phyloP scores from a whole-genome alignment of 805 yeast species.

The Nakazawaea molendinolei region DNA sequence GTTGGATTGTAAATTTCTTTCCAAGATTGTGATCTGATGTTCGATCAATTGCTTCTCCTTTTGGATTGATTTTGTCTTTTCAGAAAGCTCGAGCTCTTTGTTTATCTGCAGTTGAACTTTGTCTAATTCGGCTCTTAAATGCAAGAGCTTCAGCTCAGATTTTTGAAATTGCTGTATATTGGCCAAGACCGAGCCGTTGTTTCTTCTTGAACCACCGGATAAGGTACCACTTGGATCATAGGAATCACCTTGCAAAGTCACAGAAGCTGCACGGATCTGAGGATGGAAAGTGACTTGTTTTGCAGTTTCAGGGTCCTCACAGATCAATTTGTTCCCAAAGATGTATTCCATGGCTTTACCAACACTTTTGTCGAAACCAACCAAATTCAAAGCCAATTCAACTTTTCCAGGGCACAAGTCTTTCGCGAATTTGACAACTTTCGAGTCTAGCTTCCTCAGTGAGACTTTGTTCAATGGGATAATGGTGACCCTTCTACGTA shows the following conservation, averaged over 20 bases:
- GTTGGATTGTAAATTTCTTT: conserved; percentile 48
- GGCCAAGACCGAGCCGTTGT: conserved; percentile 49
- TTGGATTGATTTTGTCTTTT: conserved; percentile 48
- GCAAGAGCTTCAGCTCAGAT: conserved; percentile 30
- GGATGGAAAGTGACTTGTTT: conserved; percentile 85
- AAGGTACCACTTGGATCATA: conserved; percentile 96
- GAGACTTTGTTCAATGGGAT: conserved; percentile 86
- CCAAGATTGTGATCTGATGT: conserved; percentile 53
- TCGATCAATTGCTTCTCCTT: conserved; percentile 48
- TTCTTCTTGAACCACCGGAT: conserved; percentile 86
- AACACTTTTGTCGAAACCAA: conserved; percentile 68
- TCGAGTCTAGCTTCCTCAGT: conserved; percentile 46
- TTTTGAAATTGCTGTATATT: conserved; percentile 61
- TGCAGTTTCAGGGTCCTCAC: conserved; percentile 84
- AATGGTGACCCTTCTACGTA: conserved; percentile 79
- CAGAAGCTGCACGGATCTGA: conserved; percentile 68
- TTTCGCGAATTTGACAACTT: conserved; percentile 59
- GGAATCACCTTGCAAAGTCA: conserved; percentile 87
- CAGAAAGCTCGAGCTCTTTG: conserved; percentile 35
- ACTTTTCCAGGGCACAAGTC: conserved; percentile 76
- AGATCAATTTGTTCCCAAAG: conserved; percentile 85
- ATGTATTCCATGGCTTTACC: conserved; percentile 82
- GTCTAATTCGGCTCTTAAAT: conserved; percentile 36
- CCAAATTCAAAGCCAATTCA: conserved; percentile 78
- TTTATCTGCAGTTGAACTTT: conserved; percentile 33